Percentiles rank a stretch among this genome's conserved stretches.
Evolutionary conservation across 805 yeast genomes (phyloP).

Genomic region (Kodamaea kakaduensis): DNA sequence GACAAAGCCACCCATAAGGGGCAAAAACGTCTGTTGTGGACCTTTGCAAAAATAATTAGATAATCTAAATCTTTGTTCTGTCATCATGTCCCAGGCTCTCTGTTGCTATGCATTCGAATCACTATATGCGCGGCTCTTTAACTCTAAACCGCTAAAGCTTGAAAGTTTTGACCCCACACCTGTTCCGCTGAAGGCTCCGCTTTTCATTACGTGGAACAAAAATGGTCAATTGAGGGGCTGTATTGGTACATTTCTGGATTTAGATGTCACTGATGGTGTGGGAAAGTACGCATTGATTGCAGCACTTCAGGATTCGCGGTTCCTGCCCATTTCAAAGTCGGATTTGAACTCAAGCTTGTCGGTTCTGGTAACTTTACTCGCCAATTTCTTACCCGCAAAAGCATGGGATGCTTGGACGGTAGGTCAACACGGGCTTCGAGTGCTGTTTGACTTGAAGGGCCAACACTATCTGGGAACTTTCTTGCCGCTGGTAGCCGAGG

Average conservation of each 20-base stretch:
- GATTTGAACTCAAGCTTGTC: conserved; percentile 53
- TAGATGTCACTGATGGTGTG: conserved; percentile 55
- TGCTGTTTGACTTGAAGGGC: conserved; percentile 44
- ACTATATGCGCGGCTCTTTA: conserved; percentile 20
- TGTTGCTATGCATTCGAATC: conserved; percentile 38
- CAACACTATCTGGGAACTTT: conserved; percentile 67
- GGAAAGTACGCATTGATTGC: conserved; percentile 53
- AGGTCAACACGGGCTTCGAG: conserved; percentile 78
- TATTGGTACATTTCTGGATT: conserved; percentile 77
- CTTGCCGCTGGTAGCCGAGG: conserved; percentile 84
- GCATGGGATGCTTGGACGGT: conserved; percentile 71
- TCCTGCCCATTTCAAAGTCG: conserved; percentile 51
- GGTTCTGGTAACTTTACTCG: conserved; percentile 63
- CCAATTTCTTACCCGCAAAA: conserved; percentile 49
- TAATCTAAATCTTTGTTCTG: neutral
- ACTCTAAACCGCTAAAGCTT: conserved; percentile 14
- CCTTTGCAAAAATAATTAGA: too few species aligned
- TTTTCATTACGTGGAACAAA: conserved; percentile 87
- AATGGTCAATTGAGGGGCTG: conserved; percentile 69
- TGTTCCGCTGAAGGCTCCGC: conserved; percentile 42
- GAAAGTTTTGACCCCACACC: conserved; percentile 10
- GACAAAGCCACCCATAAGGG: too few species aligned
- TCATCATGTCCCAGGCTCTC: conserved; percentile 33
- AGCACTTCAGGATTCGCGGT: conserved; percentile 77
- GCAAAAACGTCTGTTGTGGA: too few species aligned